Evolutionary conservation across 495 filamentous ascomycete genomes (phyloP), one percentile per base, ranked within the genome.

Genomic region (Podospora anserina): DNA sequence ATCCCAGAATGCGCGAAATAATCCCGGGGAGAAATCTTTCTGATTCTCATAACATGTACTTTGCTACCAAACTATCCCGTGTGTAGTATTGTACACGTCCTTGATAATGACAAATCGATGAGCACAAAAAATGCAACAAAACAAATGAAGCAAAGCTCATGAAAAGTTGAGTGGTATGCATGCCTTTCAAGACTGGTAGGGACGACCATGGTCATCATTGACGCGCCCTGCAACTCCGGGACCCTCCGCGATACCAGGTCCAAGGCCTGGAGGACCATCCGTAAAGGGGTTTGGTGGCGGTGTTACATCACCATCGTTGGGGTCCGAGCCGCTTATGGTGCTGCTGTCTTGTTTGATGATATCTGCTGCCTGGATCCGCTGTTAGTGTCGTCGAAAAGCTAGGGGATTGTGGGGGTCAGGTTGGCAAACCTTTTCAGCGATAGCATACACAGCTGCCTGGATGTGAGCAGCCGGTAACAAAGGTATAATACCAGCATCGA

Each of bases 401-500:
- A 57, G 23, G 23, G 1, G 23, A 57, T n/a, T 7, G 20, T 23
- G 20, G 54, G 6, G 58, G 63, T 69, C 44, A 66, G 32, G 27
- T 23, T 55, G 44, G 11, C 57, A 58, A 20, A 68, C 85, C 70
- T 80, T 84, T 74, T 88, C 86, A 3, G 83, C 85, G 61, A 88
- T 76, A 4, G 82, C 84, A 71, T 84, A 88, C 18, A 87, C 83
- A 9, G 78, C 79, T n/a, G 73, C 76, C 60, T 81, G 74, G 30
- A 82, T 72, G 76, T 88, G 82, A 11, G 80, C 80, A 30, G 76
- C 76, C 2, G 81, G 77, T 54, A 82, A 76, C 18, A 83, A 70
- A n/a, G 85, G 84, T 5, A 87, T 82, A 23, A 87, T 72, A 30
- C 80, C 81, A 3, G 81, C 78, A 78, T 87, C 83, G 0, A 83